A percentile compares a stretch with the other conserved stretches of the same genome.
phyloP scores from a whole-genome alignment of 306 rosid species.

The Quercus rubra region DNA sequence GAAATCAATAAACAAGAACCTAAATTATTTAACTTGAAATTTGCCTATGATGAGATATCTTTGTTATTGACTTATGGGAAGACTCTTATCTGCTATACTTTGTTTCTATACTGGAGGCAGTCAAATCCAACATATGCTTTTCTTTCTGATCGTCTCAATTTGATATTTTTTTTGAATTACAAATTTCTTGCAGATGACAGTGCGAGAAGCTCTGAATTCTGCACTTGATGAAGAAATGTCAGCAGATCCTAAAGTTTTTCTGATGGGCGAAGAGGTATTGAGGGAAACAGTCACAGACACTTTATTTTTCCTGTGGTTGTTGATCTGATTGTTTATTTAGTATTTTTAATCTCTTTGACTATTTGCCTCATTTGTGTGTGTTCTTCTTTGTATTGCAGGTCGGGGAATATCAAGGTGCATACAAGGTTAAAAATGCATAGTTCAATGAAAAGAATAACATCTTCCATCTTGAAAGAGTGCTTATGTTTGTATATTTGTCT shows the following conservation, averaged over 20 bases:
- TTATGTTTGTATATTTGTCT: background rate
- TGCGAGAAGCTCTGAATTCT: slow-evolving; percentile 87
- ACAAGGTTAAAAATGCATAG: slow-evolving; percentile 62
- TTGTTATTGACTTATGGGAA: no score
- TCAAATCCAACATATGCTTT: no score
- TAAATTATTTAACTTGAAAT: no score
- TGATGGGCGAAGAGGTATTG: slow-evolving; percentile 97
- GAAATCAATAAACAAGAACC: no score
- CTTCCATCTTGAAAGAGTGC: background rate
- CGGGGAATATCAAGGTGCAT: slow-evolving; percentile 98
- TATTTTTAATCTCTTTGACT: slow-evolving; percentile 17
- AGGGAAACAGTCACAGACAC: background rate
- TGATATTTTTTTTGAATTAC: background rate
- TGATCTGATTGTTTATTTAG: background rate
- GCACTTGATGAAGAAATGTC: slow-evolving; percentile 99
- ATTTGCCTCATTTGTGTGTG: background rate
- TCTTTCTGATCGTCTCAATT: no score
- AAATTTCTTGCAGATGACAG: slow-evolving; percentile 53
- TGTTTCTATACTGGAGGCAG: no score
- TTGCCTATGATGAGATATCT: no score
- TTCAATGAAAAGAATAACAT: background rate
- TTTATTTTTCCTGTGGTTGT: background rate
- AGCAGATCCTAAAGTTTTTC: slow-evolving; percentile 87
- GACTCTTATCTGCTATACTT: no score
- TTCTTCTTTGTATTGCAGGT: slow-evolving; percentile 45